Percentiles rank a stretch among this genome's conserved stretches.
Conservation (phyloP, 306 rosid genomes). For the Cucumis hystrix region DNA sequence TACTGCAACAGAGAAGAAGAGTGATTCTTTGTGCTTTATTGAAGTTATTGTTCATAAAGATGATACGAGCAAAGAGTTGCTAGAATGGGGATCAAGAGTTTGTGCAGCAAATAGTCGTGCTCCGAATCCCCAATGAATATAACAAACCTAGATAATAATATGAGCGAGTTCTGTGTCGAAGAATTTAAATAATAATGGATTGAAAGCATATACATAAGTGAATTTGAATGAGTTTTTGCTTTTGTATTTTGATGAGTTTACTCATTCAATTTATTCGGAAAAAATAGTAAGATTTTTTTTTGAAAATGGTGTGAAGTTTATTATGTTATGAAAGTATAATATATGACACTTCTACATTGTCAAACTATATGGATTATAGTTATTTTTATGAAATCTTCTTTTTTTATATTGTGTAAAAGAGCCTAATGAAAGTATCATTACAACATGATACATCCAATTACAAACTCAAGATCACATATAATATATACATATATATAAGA, state of each 20-base stretch:
- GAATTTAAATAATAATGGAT: background rate
- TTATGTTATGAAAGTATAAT: too few species aligned
- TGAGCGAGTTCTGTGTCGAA: background rate
- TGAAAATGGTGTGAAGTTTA: too few species aligned
- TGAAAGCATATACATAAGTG: background rate
- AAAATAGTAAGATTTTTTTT: too few species aligned
- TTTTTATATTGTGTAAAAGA: too few species aligned
- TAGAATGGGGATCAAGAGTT: slow-evolving; percentile 45
- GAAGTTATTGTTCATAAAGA: slow-evolving; percentile 38
- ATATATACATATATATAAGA: too few species aligned
- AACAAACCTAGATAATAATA: background rate
- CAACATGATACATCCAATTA: too few species aligned
- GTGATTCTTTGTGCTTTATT: slow-evolving; percentile 32
- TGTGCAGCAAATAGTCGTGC: slow-evolving; percentile 28
- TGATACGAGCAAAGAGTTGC: slow-evolving; percentile 36
- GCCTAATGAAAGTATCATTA: too few species aligned
- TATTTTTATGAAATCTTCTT: too few species aligned
- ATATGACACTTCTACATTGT: too few species aligned
- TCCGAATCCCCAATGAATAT: slow-evolving; percentile 27
- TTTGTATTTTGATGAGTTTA: background rate
- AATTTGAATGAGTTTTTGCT: background rate
- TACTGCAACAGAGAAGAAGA: slow-evolving; percentile 21
- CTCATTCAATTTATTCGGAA: background rate
- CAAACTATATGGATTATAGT: too few species aligned
- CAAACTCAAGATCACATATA: too few species aligned